Percentiles rank a stretch among this genome's conserved stretches.
These are phyloP conservation scores for Ophiostoma australiae DNA, from an alignment of 2,329 filamentous ascomycete species.

Conservation along the genomic window DNA sequence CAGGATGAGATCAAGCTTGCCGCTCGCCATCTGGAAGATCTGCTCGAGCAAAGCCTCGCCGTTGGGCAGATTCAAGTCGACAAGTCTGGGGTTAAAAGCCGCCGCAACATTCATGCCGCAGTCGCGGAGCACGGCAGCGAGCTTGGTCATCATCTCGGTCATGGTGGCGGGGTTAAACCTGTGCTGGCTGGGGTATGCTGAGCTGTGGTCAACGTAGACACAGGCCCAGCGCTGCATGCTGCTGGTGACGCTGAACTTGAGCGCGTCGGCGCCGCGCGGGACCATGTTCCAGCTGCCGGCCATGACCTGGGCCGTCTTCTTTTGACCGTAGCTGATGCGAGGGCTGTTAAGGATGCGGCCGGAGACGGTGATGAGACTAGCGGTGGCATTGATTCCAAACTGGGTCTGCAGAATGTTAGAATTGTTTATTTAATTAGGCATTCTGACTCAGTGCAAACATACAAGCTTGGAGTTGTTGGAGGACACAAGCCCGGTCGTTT, in stretches of 20 bases:
- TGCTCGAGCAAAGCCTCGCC: constrained; percentile 21
- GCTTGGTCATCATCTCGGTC: background rate
- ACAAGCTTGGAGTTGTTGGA: constrained; percentile 34
- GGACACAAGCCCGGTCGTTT: constrained; percentile 43
- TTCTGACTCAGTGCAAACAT: background rate
- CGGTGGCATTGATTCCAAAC: constrained; percentile 48
- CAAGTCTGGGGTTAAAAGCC: background rate
- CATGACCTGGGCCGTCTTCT: constrained; percentile 27
- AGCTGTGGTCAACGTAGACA: constrained; percentile 28
- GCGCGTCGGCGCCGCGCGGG: constrained; percentile 28
- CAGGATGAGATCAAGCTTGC: constrained; percentile 40
- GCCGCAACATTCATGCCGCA: constrained; percentile 23
- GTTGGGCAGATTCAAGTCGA: constrained; percentile 8
- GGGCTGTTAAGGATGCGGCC: constrained; percentile 51
- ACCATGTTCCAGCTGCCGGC: constrained; percentile 57
- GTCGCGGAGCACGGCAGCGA: constrained; percentile 20
- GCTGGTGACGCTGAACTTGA: constrained; percentile 45
- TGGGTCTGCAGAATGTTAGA: constrained; percentile 21
- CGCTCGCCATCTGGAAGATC: background rate
- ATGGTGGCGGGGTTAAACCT: background rate
- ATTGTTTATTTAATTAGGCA: background rate
- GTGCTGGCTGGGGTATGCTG: background rate
- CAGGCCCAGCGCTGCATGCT: constrained; percentile 41
- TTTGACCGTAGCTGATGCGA: constrained; percentile 45
- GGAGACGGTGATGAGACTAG: constrained; percentile 55